Evolutionary conservation across 208 protist genomes (phyloP), one percentile per base, ranked within the genome.

Genomic region (Herpetomonas samuelpessoai): DNA sequence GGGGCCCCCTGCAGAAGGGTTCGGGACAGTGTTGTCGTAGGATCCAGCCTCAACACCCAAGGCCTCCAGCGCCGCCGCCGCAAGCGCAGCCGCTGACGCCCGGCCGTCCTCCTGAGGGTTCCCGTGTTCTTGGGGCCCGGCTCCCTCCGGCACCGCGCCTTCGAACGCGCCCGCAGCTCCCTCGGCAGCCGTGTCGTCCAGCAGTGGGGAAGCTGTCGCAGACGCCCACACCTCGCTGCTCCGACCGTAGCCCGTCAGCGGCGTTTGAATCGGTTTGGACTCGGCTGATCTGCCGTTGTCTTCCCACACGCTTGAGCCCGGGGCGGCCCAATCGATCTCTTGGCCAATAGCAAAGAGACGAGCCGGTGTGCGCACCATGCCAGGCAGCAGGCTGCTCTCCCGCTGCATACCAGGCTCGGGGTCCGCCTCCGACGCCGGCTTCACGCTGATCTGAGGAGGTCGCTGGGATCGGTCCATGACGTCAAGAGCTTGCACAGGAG

Each of bases 291-390:
- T 68, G 16, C n/a, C 57, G 14, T 59, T 4, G 18, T 48, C 44
- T 0, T 85, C 79, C 73, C 79, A 83, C 14, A 83, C 55, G 22
- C 60, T 68, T 48, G 68, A 79, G 55, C 82, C 78, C 18, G 78
- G 76, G 0, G 78, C 78, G 0, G 75, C 76, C 82, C 82, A 89
- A 62, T 85, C 77, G 14, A 48, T 60, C 57, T 64, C 62, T 38
- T 55, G 56, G 6, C 56, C 58, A 29, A 76, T 45, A 14, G 56
- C 53, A 19, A 81, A 55, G 0, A 80, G 49, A 57, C 67, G 62
- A 0, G 71, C 72, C 2, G 82, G 82, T 1, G 82, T 88, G 61
- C 75, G 74, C 44, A 88, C 68, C 68, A 80, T 65, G 18, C 82
- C 78, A 1, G 82, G 82, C 30, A 83, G 68, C 0, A 88, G 68